A percentile compares a stretch with the other conserved stretches of the same genome.
Conservation (phyloP, 805 yeast species). For the Kodamaea nitidulidarum region DNA sequence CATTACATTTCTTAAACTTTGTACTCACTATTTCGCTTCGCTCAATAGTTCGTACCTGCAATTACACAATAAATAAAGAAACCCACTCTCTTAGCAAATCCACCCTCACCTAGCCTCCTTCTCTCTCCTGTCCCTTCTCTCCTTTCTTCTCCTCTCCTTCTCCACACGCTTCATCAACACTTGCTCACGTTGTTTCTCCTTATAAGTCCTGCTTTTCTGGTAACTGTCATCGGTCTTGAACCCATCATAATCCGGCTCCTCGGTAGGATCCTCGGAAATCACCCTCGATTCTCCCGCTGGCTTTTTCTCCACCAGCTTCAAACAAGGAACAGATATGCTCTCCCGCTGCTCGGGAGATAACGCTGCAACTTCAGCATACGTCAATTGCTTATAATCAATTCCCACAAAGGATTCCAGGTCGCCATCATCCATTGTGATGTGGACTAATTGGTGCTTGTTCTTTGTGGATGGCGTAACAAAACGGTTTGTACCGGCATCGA, state of each 20-base stretch:
- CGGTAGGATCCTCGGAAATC: conserved; percentile 9
- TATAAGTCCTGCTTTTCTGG: conserved; percentile 14
- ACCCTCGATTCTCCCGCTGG: neutral
- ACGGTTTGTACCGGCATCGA: conserved; percentile 17
- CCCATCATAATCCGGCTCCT: conserved; percentile 13
- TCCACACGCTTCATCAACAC: conserved; percentile 16
- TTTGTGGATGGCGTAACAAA: conserved; percentile 28
- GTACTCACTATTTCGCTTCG: too few species aligned
- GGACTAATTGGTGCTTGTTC: conserved; percentile 24
- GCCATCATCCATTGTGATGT: conserved; percentile 33
- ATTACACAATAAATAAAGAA: too few species aligned
- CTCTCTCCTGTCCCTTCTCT: conserved; percentile 3
- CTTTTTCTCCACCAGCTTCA: conserved; percentile 8
- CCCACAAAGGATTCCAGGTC: conserved; percentile 34
- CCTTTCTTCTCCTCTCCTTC: conserved; percentile 16
- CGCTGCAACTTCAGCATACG: conserved; percentile 45
- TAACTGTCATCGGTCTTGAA: conserved; percentile 19
- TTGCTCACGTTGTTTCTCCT: conserved; percentile 16
- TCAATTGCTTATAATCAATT: conserved; percentile 30
- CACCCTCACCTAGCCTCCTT: neutral
- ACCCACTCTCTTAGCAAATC: too few species aligned
- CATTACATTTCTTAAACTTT: too few species aligned
- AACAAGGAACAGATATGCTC: conserved; percentile 6
- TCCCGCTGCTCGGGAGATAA: conserved; percentile 15
- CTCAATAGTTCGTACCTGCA: too few species aligned